phyloP scores from a whole-genome alignment of 495 filamentous ascomycete species.

The Gamarada debralockiae region DNA sequence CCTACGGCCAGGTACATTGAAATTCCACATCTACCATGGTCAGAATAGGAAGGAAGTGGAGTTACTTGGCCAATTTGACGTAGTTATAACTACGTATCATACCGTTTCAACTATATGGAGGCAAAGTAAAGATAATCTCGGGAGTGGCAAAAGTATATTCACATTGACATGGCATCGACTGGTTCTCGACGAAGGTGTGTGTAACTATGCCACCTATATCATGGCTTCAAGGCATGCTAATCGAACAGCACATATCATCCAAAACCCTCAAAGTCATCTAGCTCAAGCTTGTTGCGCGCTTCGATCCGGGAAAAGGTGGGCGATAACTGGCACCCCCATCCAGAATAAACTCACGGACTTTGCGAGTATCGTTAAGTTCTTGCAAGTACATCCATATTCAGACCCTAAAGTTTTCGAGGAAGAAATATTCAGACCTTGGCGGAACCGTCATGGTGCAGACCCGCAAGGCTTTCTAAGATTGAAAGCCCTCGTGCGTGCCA shows the following conservation, averaged over 20 bases:
- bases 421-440: neutral
- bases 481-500: neutral
- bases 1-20: no score
- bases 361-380: conserved; percentile 25
- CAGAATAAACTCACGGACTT: conserved; percentile 30
- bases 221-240: no score
- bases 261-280: neutral
- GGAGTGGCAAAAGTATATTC: no score
- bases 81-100: no score
- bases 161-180: neutral
- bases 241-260: conserved; percentile 1
- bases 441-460: neutral
- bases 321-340: conserved; percentile 29
- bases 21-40: no score
- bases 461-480: neutral
- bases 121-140: no score
- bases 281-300: neutral
- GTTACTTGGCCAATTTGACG: no score
- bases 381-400: neutral
- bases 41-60: no score
- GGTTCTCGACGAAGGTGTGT: neutral
- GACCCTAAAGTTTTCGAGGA: neutral
- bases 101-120: no score
- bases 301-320: conserved; percentile 19
- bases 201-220: neutral